Percentiles rank a stretch among this genome's conserved stretches.
These are phyloP conservation scores for Scheffersomyces insectosa DNA, from an alignment of 1,139 yeast species.

Conservation along the genomic window DNA sequence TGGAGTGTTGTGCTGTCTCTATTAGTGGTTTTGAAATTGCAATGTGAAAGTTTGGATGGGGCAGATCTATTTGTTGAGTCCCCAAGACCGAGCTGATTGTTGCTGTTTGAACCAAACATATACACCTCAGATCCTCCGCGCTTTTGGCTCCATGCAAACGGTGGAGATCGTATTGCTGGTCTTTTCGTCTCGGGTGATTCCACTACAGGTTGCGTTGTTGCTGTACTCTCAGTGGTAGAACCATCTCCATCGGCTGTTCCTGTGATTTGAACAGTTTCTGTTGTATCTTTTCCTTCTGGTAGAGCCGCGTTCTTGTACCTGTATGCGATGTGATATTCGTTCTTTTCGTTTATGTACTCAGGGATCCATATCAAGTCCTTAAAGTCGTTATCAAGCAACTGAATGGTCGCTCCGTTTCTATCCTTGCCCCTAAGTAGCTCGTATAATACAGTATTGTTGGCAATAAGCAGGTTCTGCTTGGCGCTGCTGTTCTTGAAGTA, in stretches of 20 bases:
- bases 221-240: not conserved
- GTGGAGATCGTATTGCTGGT: conserved; percentile 20
- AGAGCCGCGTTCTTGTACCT: conserved; percentile 15
- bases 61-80: conserved; percentile 58
- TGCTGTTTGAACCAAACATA: conserved; percentile 66
- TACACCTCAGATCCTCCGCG: conserved; percentile 64
- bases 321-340: conserved; percentile 22
- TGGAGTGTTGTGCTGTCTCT: conserved; percentile 4
- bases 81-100: conserved; percentile 68
- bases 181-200: not conserved
- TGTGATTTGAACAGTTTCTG: not conserved
- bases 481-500: conserved; percentile 17
- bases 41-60: conserved; percentile 31
- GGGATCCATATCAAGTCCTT: conserved; percentile 47
- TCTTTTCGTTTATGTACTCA: conserved; percentile 37
- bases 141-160: conserved; percentile 24
- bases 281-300: not conserved
- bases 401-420: conserved; percentile 61
- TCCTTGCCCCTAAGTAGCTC: conserved; percentile 62
- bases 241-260: not conserved
- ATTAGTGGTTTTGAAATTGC: conserved; percentile 14
- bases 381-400: conserved; percentile 48
- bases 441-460: conserved; percentile 16
- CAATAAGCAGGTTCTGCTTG: conserved; percentile 16
- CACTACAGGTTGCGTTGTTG: not conserved